A percentile compares a stretch with the other conserved stretches of the same genome.
Evolutionary conservation across 805 yeast species (phyloP).

Genomic region (Phaffomyces opuntiae): DNA sequence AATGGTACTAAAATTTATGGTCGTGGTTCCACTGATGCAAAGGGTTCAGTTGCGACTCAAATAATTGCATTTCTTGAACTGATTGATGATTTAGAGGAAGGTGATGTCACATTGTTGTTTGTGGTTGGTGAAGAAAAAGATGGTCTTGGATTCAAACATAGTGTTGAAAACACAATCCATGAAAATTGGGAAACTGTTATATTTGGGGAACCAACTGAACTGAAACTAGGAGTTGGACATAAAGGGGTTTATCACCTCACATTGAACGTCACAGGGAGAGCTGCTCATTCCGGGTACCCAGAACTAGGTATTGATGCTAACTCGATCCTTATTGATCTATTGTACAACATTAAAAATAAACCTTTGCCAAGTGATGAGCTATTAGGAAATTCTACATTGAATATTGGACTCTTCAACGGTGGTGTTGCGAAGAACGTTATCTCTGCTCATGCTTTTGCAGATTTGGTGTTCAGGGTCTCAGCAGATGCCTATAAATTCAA

Average conservation of each 20-base stretch:
- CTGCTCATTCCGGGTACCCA: conserved; percentile 64
- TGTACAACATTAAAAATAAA: conserved; percentile 34
- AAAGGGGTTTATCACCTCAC: conserved; percentile 43
- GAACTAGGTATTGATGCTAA: conserved; percentile 56
- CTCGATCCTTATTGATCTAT: conserved; percentile 41
- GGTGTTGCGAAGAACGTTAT: conserved; percentile 64
- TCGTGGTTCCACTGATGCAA: conserved; percentile 61
- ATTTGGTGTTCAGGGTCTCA: conserved; percentile 44
- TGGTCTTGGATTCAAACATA: conserved; percentile 48
- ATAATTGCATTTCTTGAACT: conserved; percentile 44
- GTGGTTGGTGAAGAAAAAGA: conserved; percentile 61
- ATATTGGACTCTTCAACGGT: conserved; percentile 46
- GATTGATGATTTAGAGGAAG: conserved; percentile 35
- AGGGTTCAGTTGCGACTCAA: conserved; percentile 57
- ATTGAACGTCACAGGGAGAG: conserved; percentile 39
- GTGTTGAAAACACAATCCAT: conserved; percentile 33
- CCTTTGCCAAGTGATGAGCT: conserved; percentile 41
- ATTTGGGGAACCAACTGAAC: conserved; percentile 68
- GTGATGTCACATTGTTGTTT: conserved; percentile 48
- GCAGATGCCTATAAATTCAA: conserved; percentile 32
- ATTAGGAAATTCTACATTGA: conserved; percentile 52
- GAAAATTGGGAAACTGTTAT: conserved; percentile 49
- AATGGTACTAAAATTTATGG: conserved; percentile 47
- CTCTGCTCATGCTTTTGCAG: conserved; percentile 46
- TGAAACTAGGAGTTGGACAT: conserved; percentile 59